Conservation (phyloP, 2,329 filamentous ascomycete species). For the Penicillium freii region DNA sequence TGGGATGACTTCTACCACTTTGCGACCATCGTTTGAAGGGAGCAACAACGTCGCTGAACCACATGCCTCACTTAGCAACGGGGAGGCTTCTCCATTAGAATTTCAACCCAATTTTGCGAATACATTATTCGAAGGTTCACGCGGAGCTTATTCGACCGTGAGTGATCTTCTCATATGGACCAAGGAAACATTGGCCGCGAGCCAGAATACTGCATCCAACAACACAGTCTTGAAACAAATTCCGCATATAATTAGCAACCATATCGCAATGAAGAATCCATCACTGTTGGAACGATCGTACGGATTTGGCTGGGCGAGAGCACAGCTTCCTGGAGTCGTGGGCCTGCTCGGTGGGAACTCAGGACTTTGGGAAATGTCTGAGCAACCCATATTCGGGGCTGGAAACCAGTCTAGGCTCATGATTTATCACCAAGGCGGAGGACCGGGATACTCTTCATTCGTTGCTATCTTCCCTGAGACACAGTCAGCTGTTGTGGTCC, state of each 20-base stretch:
- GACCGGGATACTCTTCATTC: slow-evolving; percentile 1
- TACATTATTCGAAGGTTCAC: neutral
- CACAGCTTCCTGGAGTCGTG: slow-evolving; percentile 1
- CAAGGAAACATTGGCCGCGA: slow-evolving; percentile 1
- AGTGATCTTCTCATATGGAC: slow-evolving; percentile 5
- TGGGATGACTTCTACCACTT: neutral
- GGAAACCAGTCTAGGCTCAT: neutral
- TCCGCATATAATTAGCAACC: neutral
- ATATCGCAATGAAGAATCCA: neutral
- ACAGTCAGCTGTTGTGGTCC: slow-evolving; percentile 5
- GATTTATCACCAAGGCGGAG: slow-evolving; percentile 7
- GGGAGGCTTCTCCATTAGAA: neutral
- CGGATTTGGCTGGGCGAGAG: slow-evolving; percentile 3
- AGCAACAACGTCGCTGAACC: neutral
- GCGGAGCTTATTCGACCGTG: slow-evolving; percentile 4
- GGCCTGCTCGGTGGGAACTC: slow-evolving; percentile 1
- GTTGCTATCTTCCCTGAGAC: slow-evolving; percentile 7
- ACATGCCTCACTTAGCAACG: neutral
- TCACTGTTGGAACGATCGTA: neutral
- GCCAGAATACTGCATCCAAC: neutral
- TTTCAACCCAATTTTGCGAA: neutral
- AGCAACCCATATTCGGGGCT: neutral
- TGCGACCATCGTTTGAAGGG: neutral
- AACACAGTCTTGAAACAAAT: neutral
- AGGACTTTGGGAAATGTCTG: neutral